Conservation (phyloP, 1,284 basidiomycete genomes). For the Phellopilus nigrolimitatus region DNA sequence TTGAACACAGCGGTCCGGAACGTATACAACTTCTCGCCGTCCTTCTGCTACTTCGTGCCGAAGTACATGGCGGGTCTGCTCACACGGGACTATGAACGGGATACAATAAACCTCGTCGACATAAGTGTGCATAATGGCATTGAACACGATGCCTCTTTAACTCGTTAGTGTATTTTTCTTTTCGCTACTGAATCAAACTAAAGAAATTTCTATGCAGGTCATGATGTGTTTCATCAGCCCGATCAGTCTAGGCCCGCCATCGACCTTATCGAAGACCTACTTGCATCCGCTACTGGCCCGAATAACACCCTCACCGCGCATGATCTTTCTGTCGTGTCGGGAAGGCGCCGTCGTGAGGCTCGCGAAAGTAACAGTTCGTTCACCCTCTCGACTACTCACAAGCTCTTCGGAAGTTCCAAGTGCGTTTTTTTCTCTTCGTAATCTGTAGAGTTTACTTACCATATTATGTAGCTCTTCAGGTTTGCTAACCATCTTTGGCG, state of each 20-base stretch:
- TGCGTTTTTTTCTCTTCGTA: constrained; percentile 35
- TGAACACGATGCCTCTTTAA: constrained; percentile 72
- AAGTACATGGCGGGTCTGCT: constrained; percentile 55
- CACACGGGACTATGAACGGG: constrained; percentile 48
- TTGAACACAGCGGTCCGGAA: constrained; percentile 41
- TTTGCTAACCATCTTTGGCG: constrained; percentile 60
- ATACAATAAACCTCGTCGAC: constrained; percentile 59
- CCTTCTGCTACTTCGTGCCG: constrained; percentile 61
- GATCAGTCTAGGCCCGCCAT: constrained; percentile 49
- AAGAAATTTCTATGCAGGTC: too few species aligned
- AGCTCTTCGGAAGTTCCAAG: constrained; percentile 64
- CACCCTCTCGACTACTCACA: constrained; percentile 44
- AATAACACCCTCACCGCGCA: constrained; percentile 46
- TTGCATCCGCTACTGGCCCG: constrained; percentile 56
- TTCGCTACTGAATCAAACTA: too few species aligned
- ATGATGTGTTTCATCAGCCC: constrained; percentile 45
- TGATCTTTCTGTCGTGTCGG: constrained; percentile 52
- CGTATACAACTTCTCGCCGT: constrained; percentile 65
- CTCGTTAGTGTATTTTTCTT: constrained; percentile 42
- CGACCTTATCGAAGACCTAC: constrained; percentile 51
- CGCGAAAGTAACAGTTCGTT: constrained; percentile 50
- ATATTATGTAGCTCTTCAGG: constrained; percentile 44
- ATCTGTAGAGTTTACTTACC: not conserved
- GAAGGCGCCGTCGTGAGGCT: constrained; percentile 56
- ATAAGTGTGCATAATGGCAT: constrained; percentile 70